Evolutionary conservation across 805 yeast genomes (phyloP).

Genomic region (Zygotorulaspora danielsina): DNA sequence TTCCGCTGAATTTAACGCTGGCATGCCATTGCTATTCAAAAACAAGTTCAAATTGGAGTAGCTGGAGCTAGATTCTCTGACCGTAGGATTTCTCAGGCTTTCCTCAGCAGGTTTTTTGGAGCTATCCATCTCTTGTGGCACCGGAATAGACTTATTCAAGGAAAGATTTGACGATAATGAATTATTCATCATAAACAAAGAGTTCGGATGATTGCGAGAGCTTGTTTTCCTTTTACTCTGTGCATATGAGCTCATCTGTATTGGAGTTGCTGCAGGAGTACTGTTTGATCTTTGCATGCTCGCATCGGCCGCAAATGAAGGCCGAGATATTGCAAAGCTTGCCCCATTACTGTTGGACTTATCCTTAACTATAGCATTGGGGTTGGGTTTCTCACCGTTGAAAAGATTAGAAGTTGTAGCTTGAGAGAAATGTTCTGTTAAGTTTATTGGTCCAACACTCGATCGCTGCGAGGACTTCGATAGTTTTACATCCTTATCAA

Average conservation of each 20-base stretch:
- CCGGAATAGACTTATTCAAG: slow-evolving; percentile 14
- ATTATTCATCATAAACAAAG: slow-evolving; percentile 21
- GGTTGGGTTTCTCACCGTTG: slow-evolving; percentile 4
- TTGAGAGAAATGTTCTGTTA: slow-evolving; percentile 5
- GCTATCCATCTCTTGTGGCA: slow-evolving; percentile 3
- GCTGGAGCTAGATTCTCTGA: slow-evolving; percentile 4
- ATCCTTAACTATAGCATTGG: slow-evolving; percentile 1
- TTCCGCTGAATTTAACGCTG: slow-evolving; percentile 8
- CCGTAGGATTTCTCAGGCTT: slow-evolving; percentile 4
- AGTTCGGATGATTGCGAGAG: slow-evolving; percentile 9
- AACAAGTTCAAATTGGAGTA: slow-evolving; percentile 20
- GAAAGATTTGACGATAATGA: slow-evolving; percentile 16
- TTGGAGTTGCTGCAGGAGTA: slow-evolving; percentile 7
- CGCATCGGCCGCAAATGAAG: slow-evolving; percentile 4
- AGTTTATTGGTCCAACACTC: neutral
- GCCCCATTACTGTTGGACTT: neutral
- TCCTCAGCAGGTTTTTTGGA: slow-evolving; percentile 6
- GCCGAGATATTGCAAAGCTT: neutral
- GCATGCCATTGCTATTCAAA: slow-evolving; percentile 7
- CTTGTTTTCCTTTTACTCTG: neutral
- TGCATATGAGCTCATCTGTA: neutral
- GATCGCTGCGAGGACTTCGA: slow-evolving; percentile 1
- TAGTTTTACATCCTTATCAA: neutral
- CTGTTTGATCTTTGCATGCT: slow-evolving; percentile 15
- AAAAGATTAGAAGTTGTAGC: slow-evolving; percentile 1